phyloP scores from a whole-genome alignment of 768 basidiomycete genomes.

The Psilocybe azurescens region DNA sequence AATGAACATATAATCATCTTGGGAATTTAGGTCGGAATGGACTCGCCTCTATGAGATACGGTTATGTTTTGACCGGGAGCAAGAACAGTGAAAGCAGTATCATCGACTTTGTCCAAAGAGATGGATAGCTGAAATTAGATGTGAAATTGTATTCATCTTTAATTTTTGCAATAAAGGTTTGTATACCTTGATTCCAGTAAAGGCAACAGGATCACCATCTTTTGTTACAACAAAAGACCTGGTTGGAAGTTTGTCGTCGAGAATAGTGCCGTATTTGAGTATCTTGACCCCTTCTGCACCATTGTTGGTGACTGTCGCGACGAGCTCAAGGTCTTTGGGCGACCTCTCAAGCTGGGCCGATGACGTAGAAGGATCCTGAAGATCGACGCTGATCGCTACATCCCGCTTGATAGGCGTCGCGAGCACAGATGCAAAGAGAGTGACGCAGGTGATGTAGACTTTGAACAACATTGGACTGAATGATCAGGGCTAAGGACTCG shows the following conservation, averaged over 20 bases:
- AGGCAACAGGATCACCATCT: conserved; percentile 40
- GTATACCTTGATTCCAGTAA: conserved; percentile 48
- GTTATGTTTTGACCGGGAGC: conserved; percentile 44
- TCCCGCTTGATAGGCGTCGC: conserved; percentile 39
- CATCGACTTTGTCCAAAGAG: conserved; percentile 41
- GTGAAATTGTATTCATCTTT: neutral
- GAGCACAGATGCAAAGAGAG: conserved; percentile 27
- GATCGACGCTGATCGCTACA: conserved; percentile 35
- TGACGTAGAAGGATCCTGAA: conserved; percentile 28
- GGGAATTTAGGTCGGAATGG: neutral
- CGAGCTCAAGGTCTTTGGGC: conserved; percentile 44
- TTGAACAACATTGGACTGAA: conserved; percentile 30
- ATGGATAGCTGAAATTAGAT: conserved; percentile 36
- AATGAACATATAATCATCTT: neutral
- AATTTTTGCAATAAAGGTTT: neutral
- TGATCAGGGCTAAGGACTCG: neutral
- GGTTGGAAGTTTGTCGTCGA: conserved; percentile 47
- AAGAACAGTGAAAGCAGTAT: conserved; percentile 43
- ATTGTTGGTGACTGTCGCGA: conserved; percentile 46
- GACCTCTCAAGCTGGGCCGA: conserved; percentile 32
- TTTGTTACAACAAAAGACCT: conserved; percentile 49
- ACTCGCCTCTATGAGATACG: conserved; percentile 42
- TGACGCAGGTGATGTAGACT: conserved; percentile 30
- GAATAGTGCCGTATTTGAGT: conserved; percentile 52
- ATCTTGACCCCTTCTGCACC: conserved; percentile 45